A percentile compares a stretch with the other conserved stretches of the same genome.
Evolutionary conservation across 352 stramenopile species (phyloP).

Genomic region (Elongisporangium prolatum): DNA sequence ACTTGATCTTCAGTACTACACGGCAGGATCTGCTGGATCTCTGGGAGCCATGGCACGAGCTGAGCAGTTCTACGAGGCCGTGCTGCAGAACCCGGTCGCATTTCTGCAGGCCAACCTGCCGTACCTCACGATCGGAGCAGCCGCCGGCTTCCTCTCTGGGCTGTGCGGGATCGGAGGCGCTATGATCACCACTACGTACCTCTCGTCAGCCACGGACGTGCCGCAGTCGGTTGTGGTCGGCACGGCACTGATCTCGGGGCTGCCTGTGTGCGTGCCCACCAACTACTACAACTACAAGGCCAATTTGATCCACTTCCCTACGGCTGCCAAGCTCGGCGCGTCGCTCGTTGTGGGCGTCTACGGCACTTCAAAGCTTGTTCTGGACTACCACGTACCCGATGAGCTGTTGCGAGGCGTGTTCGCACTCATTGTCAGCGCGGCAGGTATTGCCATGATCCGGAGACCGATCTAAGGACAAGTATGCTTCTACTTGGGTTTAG

Average conservation of each 20-base stretch:
- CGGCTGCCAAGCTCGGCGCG: slow-evolving; percentile 15
- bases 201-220: slow-evolving; percentile 22
- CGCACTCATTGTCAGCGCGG: slow-evolving; percentile 5
- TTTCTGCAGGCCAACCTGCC: slow-evolving; percentile 13
- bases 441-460: slow-evolving; percentile 12
- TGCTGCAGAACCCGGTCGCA: slow-evolving; percentile 4
- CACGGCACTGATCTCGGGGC: slow-evolving; percentile 18
- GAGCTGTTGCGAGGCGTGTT: slow-evolving; percentile 11
- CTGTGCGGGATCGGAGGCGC: slow-evolving; percentile 21
- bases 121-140: slow-evolving; percentile 14
- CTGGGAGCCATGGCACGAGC: neutral
- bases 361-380: slow-evolving; percentile 21
- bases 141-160: slow-evolving; percentile 22
- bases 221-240: slow-evolving; percentile 16
- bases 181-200: slow-evolving; percentile 27
- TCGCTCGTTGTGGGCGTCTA: slow-evolving; percentile 14
- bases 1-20: neutral
- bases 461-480: slow-evolving; percentile 4
- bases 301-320: slow-evolving; percentile 18
- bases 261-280: slow-evolving; percentile 18
- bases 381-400: slow-evolving; percentile 12
- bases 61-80: neutral
- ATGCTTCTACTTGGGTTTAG: neutral
- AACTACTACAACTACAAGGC: slow-evolving; percentile 20
- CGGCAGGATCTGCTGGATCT: neutral